Percentiles rank a stretch among this genome's conserved stretches.
Evolutionary conservation across 2,329 filamentous ascomycete species (phyloP).

Genomic region (Pyrenophora tritici-repentis): DNA sequence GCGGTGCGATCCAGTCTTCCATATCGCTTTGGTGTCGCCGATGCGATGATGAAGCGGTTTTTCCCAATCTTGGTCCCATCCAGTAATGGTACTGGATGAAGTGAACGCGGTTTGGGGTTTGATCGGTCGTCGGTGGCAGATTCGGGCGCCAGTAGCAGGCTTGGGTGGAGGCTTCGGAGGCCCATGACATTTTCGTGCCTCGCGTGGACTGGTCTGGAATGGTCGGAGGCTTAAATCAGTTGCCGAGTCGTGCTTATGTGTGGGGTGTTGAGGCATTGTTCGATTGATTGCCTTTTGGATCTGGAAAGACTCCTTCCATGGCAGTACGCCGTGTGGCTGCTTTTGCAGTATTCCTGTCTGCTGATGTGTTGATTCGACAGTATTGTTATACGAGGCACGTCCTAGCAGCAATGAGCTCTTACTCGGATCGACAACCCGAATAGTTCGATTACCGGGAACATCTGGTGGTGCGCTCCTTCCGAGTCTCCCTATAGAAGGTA

Average conservation of each 20-base stretch:
- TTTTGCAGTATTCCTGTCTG: neutral
- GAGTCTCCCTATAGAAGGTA: slow-evolving; percentile 9
- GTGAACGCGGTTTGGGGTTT: neutral
- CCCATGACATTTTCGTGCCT: neutral
- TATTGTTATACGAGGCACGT: neutral
- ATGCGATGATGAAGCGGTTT: slow-evolving; percentile 9
- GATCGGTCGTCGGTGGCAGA: neutral
- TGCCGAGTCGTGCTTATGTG: slow-evolving; percentile 8
- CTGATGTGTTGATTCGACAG: neutral
- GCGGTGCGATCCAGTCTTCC: slow-evolving; percentile 8
- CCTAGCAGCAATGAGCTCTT: slow-evolving; percentile 6
- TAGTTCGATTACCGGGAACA: slow-evolving; percentile 1
- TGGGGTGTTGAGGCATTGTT: neutral
- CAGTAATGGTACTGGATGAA: neutral
- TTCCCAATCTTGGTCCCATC: slow-evolving; percentile 14
- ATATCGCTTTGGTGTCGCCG: slow-evolving; percentile 5
- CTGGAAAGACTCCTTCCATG: slow-evolving; percentile 14
- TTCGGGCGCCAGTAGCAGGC: neutral
- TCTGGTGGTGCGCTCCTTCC: neutral
- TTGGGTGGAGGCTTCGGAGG: neutral
- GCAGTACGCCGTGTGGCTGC: slow-evolving; percentile 2
- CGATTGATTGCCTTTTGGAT: slow-evolving; percentile 2
- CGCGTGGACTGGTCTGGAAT: neutral
- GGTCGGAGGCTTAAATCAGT: slow-evolving; percentile 10
- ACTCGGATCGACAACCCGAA: slow-evolving; percentile 10